These are phyloP conservation scores for Dillenia turbinata DNA, from an alignment of 164 flowering plant species.

Conservation along the genomic window DNA sequence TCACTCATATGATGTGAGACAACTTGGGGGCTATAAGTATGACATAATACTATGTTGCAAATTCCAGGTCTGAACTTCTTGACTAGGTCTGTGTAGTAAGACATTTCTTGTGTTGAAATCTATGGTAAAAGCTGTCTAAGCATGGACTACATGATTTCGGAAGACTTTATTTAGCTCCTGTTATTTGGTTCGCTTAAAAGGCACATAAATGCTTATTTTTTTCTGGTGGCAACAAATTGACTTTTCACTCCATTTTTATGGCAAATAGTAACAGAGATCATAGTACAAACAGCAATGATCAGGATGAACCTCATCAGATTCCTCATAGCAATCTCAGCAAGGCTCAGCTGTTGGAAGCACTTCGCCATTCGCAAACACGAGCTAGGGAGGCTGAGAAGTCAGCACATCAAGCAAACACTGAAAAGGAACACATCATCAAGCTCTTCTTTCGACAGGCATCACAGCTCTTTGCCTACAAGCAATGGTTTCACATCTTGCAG, in stretches of 20 bases:
- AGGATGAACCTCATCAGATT: slow-evolving; percentile 7
- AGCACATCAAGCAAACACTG: slow-evolving; percentile 58
- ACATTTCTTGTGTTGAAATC: too few species aligned
- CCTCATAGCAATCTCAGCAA: slow-evolving; percentile 40
- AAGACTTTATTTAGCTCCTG: too few species aligned
- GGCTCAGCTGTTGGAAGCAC: slow-evolving; percentile 78
- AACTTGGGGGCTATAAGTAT: too few species aligned
- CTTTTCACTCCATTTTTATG: background rate
- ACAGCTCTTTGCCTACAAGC: slow-evolving; percentile 85
- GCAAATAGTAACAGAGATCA: slow-evolving; percentile 3
- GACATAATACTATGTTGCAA: too few species aligned
- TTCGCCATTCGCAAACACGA: slow-evolving; percentile 85
- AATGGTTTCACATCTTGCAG: slow-evolving; percentile 67
- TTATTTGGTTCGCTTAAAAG: too few species aligned
- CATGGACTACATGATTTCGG: too few species aligned
- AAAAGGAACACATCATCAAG: slow-evolving; percentile 78
- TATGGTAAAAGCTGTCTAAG: too few species aligned
- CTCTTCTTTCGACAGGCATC: slow-evolving; percentile 86
- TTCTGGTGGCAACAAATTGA: too few species aligned
- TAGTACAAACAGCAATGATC: slow-evolving; percentile 11
- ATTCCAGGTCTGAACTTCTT: too few species aligned
- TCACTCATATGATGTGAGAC: too few species aligned
- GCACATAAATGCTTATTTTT: too few species aligned
- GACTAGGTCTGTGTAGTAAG: too few species aligned
- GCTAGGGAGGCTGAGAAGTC: slow-evolving; percentile 94